A percentile compares a stretch with the other conserved stretches of the same genome.
phyloP scores from a whole-genome alignment of 2,329 filamentous ascomycete genomes.

The Phoma sp. region DNA sequence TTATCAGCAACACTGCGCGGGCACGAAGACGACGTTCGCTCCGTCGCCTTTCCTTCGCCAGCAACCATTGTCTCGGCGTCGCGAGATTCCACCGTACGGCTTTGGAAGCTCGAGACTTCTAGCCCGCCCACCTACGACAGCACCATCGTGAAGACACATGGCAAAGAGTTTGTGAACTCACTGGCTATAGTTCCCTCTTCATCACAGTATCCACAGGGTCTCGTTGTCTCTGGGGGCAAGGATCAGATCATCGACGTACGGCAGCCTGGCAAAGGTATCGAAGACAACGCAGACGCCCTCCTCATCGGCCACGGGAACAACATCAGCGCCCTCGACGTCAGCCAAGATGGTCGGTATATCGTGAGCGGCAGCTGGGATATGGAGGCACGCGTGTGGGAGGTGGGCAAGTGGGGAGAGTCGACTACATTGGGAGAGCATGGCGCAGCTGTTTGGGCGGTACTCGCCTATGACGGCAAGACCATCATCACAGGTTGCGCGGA shows the following conservation, averaged over 20 bases:
- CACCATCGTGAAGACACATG: conserved; percentile 75
- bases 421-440: conserved; percentile 75
- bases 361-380: conserved; percentile 95
- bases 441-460: conserved; percentile 87
- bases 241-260: conserved; percentile 93
- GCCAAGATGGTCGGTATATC: conserved; percentile 72
- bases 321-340: conserved; percentile 84
- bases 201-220: conserved; percentile 72
- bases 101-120: conserved; percentile 75
- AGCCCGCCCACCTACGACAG: conserved; percentile 75
- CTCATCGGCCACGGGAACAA: conserved; percentile 87
- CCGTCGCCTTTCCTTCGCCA: conserved; percentile 76
- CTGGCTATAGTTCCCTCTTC: conserved; percentile 77
- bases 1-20: conserved; percentile 87
- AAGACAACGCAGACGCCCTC: conserved; percentile 82
- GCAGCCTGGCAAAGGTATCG: conserved; percentile 67
- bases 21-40: conserved; percentile 94
- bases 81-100: conserved; percentile 85
- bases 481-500: conserved; percentile 86
- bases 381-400: conserved; percentile 82
- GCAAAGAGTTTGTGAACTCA: conserved; percentile 86
- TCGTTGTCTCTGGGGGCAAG: conserved; percentile 86
- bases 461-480: conserved; percentile 79
- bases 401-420: conserved; percentile 84
- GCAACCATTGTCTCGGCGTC: conserved; percentile 82